These are phyloP conservation scores for Hippophae tibetana DNA, from an alignment of 306 rosid species.

Conservation along the genomic window DNA sequence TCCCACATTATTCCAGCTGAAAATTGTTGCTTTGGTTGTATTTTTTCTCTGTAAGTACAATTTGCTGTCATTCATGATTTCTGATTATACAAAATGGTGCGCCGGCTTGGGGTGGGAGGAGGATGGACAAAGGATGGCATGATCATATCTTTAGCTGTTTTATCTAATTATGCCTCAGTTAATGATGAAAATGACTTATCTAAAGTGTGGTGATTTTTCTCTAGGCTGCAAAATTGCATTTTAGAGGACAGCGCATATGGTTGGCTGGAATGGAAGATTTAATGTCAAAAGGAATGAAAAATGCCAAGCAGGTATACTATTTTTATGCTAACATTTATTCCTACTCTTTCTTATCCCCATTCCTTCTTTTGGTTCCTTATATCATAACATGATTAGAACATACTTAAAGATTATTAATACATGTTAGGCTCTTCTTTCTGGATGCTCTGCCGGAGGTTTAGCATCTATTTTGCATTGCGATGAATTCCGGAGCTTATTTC, in stretches of 20 bases:
- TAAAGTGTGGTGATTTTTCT: background rate
- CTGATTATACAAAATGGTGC: too few species aligned
- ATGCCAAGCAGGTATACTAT: constrained; percentile 58
- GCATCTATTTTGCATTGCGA: constrained; percentile 91
- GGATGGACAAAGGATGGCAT: too few species aligned
- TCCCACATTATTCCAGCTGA: too few species aligned
- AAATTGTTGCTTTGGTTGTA: too few species aligned
- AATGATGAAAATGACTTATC: background rate
- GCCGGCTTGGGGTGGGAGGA: too few species aligned
- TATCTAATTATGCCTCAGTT: background rate
- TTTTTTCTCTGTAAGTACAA: too few species aligned
- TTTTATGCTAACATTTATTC: constrained; percentile 1
- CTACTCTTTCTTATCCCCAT: background rate
- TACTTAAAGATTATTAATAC: background rate
- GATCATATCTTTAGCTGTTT: too few species aligned
- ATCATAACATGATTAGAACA: background rate
- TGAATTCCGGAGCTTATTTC: constrained; percentile 53
- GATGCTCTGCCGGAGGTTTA: constrained; percentile 95
- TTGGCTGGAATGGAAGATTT: constrained; percentile 83
- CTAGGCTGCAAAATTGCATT: constrained; percentile 60
- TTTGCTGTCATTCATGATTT: too few species aligned
- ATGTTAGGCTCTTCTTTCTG: constrained; percentile 84
- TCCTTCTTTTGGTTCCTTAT: background rate
- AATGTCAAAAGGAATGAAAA: constrained; percentile 75
- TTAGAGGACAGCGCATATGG: constrained; percentile 90